Conservation (phyloP, 2,329 filamentous ascomycete genomes). For the Fusarium transvaalense region DNA sequence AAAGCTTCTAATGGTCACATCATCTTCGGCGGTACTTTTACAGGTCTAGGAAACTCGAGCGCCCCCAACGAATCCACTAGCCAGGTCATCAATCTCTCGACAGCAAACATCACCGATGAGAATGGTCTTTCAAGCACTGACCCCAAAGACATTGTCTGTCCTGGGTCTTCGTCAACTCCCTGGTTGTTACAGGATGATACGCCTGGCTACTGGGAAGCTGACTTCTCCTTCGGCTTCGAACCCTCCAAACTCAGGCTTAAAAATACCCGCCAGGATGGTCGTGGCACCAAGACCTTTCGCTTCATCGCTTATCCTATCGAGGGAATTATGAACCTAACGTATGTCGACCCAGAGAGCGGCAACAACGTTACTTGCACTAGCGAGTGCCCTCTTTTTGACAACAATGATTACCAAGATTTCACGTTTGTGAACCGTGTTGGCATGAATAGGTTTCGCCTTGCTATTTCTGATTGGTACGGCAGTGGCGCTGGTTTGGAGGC, state of each 20-base stretch:
- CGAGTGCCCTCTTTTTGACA: conserved; percentile 84
- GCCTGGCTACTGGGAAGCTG: conserved; percentile 84
- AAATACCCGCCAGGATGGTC: conserved; percentile 86
- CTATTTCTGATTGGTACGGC: conserved; percentile 90
- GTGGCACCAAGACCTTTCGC: conserved; percentile 89
- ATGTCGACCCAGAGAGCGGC: conserved; percentile 79
- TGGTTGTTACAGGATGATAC: conserved; percentile 82
- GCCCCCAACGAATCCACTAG: conserved; percentile 74
- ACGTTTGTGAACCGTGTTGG: conserved; percentile 88
- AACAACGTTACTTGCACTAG: conserved; percentile 80
- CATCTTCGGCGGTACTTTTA: conserved; percentile 92
- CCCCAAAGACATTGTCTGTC: conserved; percentile 85
- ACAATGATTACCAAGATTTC: conserved; percentile 85
- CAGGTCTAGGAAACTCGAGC: conserved; percentile 85
- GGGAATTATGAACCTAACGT: conserved; percentile 97
- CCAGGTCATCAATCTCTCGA: conserved; percentile 86
- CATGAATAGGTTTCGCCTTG: conserved; percentile 88
- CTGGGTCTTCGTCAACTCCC: conserved; percentile 75
- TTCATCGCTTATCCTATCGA: conserved; percentile 87
- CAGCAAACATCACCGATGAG: conserved; percentile 78
- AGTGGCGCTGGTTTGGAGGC: conserved; percentile 85
- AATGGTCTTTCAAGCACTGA: conserved; percentile 73
- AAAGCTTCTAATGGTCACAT: conserved; percentile 86
- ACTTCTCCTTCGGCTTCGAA: conserved; percentile 84
- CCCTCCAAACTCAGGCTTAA: conserved; percentile 89